Percentiles rank a stretch among this genome's conserved stretches.
Evolutionary conservation across 257 asterid genomes (phyloP).

Genomic region (Paulownia fortunei): DNA sequence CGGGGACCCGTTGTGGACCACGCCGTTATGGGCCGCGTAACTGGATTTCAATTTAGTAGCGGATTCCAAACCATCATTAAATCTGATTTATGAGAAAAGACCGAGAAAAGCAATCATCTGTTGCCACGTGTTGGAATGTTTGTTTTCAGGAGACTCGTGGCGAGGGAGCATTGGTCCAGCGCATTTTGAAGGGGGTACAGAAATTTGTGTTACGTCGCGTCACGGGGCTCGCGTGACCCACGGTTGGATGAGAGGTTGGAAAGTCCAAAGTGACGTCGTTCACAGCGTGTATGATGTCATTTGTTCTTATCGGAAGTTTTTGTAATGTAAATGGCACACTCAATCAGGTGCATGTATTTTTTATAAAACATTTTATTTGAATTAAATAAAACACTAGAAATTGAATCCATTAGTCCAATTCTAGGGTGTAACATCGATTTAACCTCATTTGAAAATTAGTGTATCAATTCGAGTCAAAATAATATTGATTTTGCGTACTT

Average conservation of each 20-base stretch:
- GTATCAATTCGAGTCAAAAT: no score
- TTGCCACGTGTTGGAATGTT: not conserved
- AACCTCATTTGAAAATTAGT: no score
- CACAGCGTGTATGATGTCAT: not conserved
- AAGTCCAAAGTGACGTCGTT: constrained; percentile 5
- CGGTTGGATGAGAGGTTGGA: not conserved
- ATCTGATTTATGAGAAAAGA: not conserved
- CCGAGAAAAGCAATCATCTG: not conserved
- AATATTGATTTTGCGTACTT: no score
- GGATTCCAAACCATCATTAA: constrained; percentile 31
- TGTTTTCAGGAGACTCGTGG: constrained; percentile 14
- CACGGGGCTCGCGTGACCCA: constrained; percentile 24
- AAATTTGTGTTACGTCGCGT: constrained; percentile 12
- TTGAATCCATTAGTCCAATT: no score
- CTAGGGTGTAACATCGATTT: no score
- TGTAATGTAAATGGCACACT: no score
- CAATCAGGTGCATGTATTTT: no score
- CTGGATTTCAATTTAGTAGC: constrained; percentile 36
- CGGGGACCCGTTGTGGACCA: constrained; percentile 24
- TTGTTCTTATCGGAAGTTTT: no score
- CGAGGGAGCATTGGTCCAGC: not conserved
- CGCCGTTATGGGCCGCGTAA: constrained; percentile 31
- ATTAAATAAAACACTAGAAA: no score
- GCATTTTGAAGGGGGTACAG: not conserved
- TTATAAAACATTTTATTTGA: no score